A percentile compares a stretch with the other conserved stretches of the same genome.
Evolutionary conservation across 1,284 basidiomycete genomes (phyloP).

Genomic region (Puccinia polysora): DNA sequence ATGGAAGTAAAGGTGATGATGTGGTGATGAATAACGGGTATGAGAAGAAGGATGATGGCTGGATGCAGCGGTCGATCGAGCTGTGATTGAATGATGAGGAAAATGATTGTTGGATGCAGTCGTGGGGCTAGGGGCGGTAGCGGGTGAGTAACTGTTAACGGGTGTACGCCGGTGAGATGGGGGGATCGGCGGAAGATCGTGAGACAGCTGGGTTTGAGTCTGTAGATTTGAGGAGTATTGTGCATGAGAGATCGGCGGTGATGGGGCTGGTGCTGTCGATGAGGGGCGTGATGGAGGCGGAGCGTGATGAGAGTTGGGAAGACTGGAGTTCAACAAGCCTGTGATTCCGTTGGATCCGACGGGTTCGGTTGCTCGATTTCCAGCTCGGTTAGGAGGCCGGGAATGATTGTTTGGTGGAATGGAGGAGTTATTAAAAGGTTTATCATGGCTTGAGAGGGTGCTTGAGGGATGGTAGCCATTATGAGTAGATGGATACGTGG

Average conservation of each 20-base stretch:
- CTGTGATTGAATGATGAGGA: conserved; percentile 8
- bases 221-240: conserved; percentile 22
- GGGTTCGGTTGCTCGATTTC: conserved; percentile 22
- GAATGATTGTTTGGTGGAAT: neutral
- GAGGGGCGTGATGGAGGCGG: too few species aligned
- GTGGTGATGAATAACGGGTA: conserved; percentile 21
- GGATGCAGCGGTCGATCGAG: conserved; percentile 18
- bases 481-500: conserved; percentile 4
- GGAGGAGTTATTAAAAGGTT: neutral
- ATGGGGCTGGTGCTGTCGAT: too few species aligned
- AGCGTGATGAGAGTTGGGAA: conserved; percentile 1
- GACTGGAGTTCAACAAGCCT: conserved; percentile 31
- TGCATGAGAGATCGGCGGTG: conserved; percentile 15
- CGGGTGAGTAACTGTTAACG: conserved; percentile 2
- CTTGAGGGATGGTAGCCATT: conserved; percentile 12
- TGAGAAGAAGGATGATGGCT: conserved; percentile 33
- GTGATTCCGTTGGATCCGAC: conserved; percentile 20
- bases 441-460: neutral
- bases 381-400: conserved; percentile 8
- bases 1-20: conserved; percentile 20
- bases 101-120: conserved; percentile 27
- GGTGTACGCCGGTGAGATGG: neutral
- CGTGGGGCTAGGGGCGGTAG: conserved; percentile 7
- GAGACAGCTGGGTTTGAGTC: neutral
- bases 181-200: conserved; percentile 1